Evolutionary conservation across 2,329 filamentous ascomycete species (phyloP).

Genomic region (Fusarium compactum): DNA sequence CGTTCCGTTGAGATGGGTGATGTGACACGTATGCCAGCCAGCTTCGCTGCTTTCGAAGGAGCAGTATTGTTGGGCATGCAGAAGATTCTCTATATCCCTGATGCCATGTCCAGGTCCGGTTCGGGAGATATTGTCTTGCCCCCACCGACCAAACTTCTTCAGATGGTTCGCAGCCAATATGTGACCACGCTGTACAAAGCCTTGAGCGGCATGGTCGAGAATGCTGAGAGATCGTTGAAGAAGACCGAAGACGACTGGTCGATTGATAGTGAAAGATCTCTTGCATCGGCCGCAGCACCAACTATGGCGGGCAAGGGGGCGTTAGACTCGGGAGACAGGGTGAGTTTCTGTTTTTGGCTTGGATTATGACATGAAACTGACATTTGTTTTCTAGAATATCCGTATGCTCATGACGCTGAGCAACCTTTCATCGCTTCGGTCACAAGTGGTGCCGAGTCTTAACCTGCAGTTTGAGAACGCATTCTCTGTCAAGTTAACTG

Average conservation of each 20-base stretch:
- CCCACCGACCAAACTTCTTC: constrained; percentile 86
- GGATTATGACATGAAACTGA: constrained; percentile 37
- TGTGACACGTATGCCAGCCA: constrained; percentile 89
- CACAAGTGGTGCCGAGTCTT: constrained; percentile 86
- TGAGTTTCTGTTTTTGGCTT: constrained; percentile 52
- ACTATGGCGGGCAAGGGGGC: constrained; percentile 59
- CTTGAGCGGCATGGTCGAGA: constrained; percentile 95
- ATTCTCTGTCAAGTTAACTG: constrained; percentile 93
- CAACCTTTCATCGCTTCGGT: constrained; percentile 86
- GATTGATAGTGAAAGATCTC: constrained; percentile 59
- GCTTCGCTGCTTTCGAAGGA: constrained; percentile 87
- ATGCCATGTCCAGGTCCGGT: constrained; percentile 81
- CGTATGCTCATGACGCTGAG: constrained; percentile 94
- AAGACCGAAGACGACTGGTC: constrained; percentile 74
- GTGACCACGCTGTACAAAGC: constrained; percentile 95
- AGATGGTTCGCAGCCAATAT: constrained; percentile 92
- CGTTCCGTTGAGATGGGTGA: constrained; percentile 84
- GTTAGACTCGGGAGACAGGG: constrained; percentile 68
- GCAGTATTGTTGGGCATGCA: constrained; percentile 88
- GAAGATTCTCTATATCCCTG: constrained; percentile 92
- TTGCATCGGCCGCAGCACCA: constrained; percentile 51
- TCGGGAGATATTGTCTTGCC: constrained; percentile 83
- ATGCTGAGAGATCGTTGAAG: constrained; percentile 81
- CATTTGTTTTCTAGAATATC: constrained; percentile 71
- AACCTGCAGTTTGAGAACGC: constrained; percentile 92